Base-by-base conservation (phyloP, 805 yeast species). In the Sugiyamaella qingdaonensis region DNA sequence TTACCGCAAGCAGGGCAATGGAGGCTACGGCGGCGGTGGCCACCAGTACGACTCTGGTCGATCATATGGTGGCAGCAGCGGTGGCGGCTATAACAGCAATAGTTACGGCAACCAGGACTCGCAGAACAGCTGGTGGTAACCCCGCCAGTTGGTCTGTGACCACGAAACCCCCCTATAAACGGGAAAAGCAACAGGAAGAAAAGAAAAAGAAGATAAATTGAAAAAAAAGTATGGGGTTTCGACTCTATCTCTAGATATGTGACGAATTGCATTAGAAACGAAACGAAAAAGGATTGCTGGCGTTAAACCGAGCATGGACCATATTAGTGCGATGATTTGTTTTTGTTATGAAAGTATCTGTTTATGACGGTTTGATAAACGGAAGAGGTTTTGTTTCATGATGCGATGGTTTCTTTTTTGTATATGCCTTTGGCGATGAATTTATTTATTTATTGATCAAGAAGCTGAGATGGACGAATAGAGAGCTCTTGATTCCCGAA, bases 1-100 rank as follows among this genome's bases (percentile, higher is more conserved):
- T 66, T 77, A 69, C 76, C 78, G 84, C 70, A 77, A 77, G 58
- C 69, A 68, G 56, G 68, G 70, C 56, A 68, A 70, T 53, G 70
- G 72, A 54, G 64, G 68, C 53, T 61, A 63, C 53, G 63, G 68
- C 50, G 64, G 66, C 57, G 61, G 61, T 21, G 65, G 68, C 46
- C 57, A 65, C 54, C 67, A 60, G 53, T 60, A 61, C 54, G 54
- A 51, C 36, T 35, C 18, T 14, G 49, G 54, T 19, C 43, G 43
- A 2, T 4, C 24, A 16, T 52, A 52, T 32, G 54, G 59, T 36
- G 35, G 35, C 39, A 53, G 55, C 45, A 49, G 53, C 50, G 59
- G 59, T 41, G 57, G 59, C 36, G 59, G 61, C 54, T 54, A 54
- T 53, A 61, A 61, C 48, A 34, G 39, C 9, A 47, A 48, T 35